A percentile compares a stretch with the other conserved stretches of the same genome.
Conservation (phyloP, 2,329 filamentous ascomycete genomes). For the Pleomassaria siparia region DNA sequence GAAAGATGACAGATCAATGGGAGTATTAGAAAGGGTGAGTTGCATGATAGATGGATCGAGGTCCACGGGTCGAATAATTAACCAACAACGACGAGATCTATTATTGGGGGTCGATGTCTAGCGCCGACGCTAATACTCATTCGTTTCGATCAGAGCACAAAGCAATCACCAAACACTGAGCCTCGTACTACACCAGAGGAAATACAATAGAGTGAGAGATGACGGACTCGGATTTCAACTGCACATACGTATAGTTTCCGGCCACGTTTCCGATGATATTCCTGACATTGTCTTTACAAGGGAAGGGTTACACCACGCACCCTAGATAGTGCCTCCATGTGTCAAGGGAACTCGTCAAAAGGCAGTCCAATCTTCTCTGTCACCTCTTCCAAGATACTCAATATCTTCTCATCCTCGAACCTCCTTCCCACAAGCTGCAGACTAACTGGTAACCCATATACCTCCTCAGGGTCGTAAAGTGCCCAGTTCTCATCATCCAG, state of each 20-base stretch:
- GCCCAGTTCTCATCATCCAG: conserved; percentile 52
- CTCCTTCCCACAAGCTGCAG: conserved; percentile 57
- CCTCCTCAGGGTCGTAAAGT: conserved; percentile 52
- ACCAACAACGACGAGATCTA: too few species aligned
- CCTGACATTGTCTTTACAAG: too few species aligned
- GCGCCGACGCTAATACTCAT: background rate
- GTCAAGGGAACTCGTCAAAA: conserved; percentile 16
- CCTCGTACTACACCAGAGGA: too few species aligned
- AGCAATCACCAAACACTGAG: too few species aligned
- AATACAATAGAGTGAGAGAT: too few species aligned
- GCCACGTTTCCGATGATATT: too few species aligned
- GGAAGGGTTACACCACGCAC: too few species aligned
- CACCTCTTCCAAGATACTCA: conserved; percentile 43
- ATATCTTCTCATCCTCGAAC: conserved; percentile 58
- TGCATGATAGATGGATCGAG: background rate
- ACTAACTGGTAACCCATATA: conserved; percentile 53
- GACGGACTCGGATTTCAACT: too few species aligned
- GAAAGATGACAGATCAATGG: background rate
- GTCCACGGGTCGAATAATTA: background rate
- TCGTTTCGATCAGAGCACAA: background rate
- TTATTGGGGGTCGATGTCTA: background rate
- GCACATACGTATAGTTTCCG: too few species aligned
- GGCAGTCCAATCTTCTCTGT: conserved; percentile 29
- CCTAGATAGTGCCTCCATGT: too few species aligned
- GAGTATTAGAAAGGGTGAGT: background rate